Conservation (phyloP, 805 yeast genomes). For the Pichia pseudocactophila region DNA sequence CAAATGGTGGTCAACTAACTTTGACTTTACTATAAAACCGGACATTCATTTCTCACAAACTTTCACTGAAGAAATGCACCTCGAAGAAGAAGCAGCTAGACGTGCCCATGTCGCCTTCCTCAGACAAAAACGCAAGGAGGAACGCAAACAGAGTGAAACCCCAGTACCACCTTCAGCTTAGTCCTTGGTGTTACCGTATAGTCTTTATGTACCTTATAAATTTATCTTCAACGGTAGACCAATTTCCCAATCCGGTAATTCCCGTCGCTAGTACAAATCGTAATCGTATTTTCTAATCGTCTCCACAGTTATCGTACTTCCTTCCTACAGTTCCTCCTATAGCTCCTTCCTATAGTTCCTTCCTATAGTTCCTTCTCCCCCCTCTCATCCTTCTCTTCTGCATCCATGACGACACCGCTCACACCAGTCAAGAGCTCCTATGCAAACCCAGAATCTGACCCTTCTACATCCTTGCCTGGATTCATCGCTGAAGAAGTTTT, state of each 20-base stretch:
- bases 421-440: slow-evolving; percentile 3
- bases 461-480: slow-evolving; percentile 24
- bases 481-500: slow-evolving; percentile 21
- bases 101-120: slow-evolving; percentile 29
- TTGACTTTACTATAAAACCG: slow-evolving; percentile 20
- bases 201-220: too few relatives aligned
- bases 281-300: neutral
- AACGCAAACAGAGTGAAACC: slow-evolving; percentile 20
- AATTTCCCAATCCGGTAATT: too few relatives aligned
- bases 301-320: too few relatives aligned
- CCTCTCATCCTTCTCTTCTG: neutral
- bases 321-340: too few relatives aligned
- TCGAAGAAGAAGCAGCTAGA: slow-evolving; percentile 15
- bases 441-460: slow-evolving; percentile 12
- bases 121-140: slow-evolving; percentile 25
- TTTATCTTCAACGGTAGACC: too few relatives aligned
- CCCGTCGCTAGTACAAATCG: too few relatives aligned
- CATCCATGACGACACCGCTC: slow-evolving; percentile 1
- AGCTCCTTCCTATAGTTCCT: too few relatives aligned
- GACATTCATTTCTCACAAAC: slow-evolving; percentile 25
- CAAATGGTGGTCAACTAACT: slow-evolving; percentile 19
- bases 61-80: slow-evolving; percentile 18
- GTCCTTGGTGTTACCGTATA: too few relatives aligned
- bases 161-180: neutral
- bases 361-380: too few relatives aligned